These are phyloP conservation scores for Clausena lansium DNA, from an alignment of 345 rosid genomes.

Conservation along the genomic window DNA sequence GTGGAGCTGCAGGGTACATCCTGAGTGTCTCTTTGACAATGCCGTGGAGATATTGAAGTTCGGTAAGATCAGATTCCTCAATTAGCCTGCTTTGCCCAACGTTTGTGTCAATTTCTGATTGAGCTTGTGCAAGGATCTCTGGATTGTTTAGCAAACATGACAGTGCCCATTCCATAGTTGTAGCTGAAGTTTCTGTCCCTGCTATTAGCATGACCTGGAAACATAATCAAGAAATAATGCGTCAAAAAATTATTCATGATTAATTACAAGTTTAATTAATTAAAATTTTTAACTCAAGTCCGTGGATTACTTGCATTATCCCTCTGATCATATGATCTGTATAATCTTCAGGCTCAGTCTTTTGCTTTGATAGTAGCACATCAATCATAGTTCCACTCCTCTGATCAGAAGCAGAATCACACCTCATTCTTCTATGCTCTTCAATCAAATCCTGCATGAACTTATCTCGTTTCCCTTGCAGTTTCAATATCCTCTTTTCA, in stretches of 20 bases:
- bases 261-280: neutral
- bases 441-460: constrained; percentile 42
- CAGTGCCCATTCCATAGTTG: constrained; percentile 33
- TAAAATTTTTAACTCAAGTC: neutral
- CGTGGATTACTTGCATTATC: constrained; percentile 28
- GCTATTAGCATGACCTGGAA: constrained; percentile 23
- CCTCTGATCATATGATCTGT: constrained; percentile 40
- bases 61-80: constrained; percentile 26
- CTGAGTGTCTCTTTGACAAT: constrained; percentile 25
- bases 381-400: constrained; percentile 39
- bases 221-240: neutral
- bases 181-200: constrained; percentile 25
- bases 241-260: neutral
- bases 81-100: constrained; percentile 18
- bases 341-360: constrained; percentile 43
- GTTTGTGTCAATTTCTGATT: constrained; percentile 16
- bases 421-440: constrained; percentile 21
- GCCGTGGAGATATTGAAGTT: constrained; percentile 21
- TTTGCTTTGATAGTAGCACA: constrained; percentile 45
- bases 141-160: constrained; percentile 28
- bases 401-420: neutral
- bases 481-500: constrained; percentile 4
- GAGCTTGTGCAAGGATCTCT: constrained; percentile 14
- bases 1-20: constrained; percentile 21
- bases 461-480: constrained; percentile 19